Evolutionary conservation across 2,329 filamentous ascomycete genomes (phyloP).

Genomic region (Aspergillus versicolor): DNA sequence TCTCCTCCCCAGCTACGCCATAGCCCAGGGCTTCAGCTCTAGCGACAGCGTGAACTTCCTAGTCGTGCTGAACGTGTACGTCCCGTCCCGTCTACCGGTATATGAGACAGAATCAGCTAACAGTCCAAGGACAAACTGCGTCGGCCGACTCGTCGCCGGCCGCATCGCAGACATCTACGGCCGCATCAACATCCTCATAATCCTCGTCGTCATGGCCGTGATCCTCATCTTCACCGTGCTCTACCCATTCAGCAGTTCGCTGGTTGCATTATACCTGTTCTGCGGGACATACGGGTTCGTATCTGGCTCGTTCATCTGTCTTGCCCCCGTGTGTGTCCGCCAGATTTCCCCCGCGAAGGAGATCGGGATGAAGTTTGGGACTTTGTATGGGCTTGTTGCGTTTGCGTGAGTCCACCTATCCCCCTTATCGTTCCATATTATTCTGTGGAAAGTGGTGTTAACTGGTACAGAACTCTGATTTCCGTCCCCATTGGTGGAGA

Average conservation of each 20-base stretch:
- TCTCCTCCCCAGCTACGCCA: slow-evolving; percentile 29
- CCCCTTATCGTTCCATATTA: background rate
- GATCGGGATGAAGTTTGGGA: slow-evolving; percentile 50
- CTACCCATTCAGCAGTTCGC: slow-evolving; percentile 30
- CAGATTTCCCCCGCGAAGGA: slow-evolving; percentile 50
- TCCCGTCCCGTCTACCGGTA: no score
- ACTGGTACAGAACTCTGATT: slow-evolving; percentile 38
- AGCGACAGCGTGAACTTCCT: slow-evolving; percentile 35
- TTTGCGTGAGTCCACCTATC: slow-evolving; percentile 37
- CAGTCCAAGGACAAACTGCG: slow-evolving; percentile 34
- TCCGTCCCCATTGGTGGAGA: slow-evolving; percentile 51
- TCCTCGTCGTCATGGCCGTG: slow-evolving; percentile 35
- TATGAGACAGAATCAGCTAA: background rate
- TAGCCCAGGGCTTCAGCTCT: slow-evolving; percentile 29
- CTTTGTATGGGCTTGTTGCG: slow-evolving; percentile 50
- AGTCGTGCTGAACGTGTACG: slow-evolving; percentile 36
- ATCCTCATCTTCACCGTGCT: slow-evolving; percentile 44
- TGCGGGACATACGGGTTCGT: slow-evolving; percentile 48
- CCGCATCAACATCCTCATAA: slow-evolving; percentile 47
- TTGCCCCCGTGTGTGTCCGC: slow-evolving; percentile 48
- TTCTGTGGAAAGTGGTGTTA: background rate
- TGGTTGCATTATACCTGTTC: slow-evolving; percentile 43
- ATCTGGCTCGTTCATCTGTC: slow-evolving; percentile 49
- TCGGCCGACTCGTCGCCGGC: slow-evolving; percentile 48
- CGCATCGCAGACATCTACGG: slow-evolving; percentile 46